Percentiles rank a stretch among this genome's conserved stretches.
phyloP scores from a whole-genome alignment of 108 stramenopile species.

The Chaetoceros tenuissimus region DNA sequence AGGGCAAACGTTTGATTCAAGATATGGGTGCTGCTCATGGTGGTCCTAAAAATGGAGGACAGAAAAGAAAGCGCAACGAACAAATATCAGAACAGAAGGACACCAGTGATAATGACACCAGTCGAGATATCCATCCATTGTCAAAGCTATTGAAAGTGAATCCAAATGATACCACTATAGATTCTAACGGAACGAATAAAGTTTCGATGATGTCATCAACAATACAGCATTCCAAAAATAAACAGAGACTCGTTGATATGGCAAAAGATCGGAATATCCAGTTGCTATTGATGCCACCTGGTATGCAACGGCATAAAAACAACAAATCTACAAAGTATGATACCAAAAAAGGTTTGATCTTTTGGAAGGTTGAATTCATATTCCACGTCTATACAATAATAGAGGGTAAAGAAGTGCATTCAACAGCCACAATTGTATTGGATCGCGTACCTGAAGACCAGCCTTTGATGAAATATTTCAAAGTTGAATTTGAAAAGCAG shows the following conservation, averaged over 20 bases:
- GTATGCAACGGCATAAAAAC: conserved; percentile 49
- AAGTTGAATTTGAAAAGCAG: conserved; percentile 22
- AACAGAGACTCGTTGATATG: conserved; percentile 37
- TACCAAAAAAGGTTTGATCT: conserved; percentile 28
- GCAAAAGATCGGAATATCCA: conserved; percentile 42
- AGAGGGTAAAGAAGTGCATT: not conserved
- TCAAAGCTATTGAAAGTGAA: too few species aligned
- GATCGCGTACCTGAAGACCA: conserved; percentile 11
- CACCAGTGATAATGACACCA: conserved; percentile 6
- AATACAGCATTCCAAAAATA: not conserved
- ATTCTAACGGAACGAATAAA: too few species aligned
- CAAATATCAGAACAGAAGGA: conserved; percentile 6
- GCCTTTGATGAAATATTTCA: conserved; percentile 9
- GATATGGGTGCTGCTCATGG: conserved; percentile 25
- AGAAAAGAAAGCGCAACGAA: not conserved
- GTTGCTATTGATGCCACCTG: conserved; percentile 54
- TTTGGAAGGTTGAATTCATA: conserved; percentile 19
- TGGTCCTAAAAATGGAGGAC: not conserved
- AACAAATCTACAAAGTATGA: conserved; percentile 52
- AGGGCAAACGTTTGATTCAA: conserved; percentile 31
- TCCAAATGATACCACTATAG: too few species aligned
- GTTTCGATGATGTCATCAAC: not conserved
- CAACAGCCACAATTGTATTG: conserved; percentile 2
- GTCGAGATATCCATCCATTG: conserved; percentile 5
- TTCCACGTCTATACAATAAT: not conserved